Evolutionary conservation across 2,329 filamentous ascomycete species (phyloP).

Genomic region (Ophiocordyceps camponoti-leonardi): DNA sequence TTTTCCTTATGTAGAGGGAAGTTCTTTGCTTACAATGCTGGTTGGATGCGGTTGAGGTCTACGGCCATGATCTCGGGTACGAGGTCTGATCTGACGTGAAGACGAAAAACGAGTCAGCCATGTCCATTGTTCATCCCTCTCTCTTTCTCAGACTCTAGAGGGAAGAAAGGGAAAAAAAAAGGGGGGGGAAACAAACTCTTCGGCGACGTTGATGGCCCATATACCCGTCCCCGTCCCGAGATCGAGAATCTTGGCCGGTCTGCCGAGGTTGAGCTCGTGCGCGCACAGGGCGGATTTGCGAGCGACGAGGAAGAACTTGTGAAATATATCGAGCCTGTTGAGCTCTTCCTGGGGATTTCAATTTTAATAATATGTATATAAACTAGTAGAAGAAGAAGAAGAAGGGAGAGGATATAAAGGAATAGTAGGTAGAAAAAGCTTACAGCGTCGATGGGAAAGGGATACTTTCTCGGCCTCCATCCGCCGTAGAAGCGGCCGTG

Average conservation of each 20-base stretch:
- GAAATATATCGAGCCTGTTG: slow-evolving; percentile 66
- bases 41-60: slow-evolving; percentile 22
- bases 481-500: slow-evolving; percentile 56
- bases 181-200: slow-evolving; percentile 29
- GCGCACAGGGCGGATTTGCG: slow-evolving; percentile 25
- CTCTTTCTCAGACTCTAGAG: no score
- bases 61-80: slow-evolving; percentile 18
- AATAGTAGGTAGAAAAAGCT: no score
- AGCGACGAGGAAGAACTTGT: slow-evolving; percentile 56
- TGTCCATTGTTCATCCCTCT: no score
- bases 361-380: no score
- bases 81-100: slow-evolving; percentile 6
- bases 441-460: slow-evolving; percentile 65
- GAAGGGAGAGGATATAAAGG: not conserved
- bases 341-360: slow-evolving; percentile 53
- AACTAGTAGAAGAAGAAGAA: no score
- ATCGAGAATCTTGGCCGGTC: slow-evolving; percentile 32
- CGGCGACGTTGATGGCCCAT: slow-evolving; percentile 77
- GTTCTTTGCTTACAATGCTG: slow-evolving; percentile 16
- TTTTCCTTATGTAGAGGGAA: not conserved
- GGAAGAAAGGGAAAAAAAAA: no score
- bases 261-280: slow-evolving; percentile 5
- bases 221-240: slow-evolving; percentile 80
- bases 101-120: no score
- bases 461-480: slow-evolving; percentile 51